phyloP scores from a whole-genome alignment of 345 rosid species.

The Lepidium aucheri region DNA sequence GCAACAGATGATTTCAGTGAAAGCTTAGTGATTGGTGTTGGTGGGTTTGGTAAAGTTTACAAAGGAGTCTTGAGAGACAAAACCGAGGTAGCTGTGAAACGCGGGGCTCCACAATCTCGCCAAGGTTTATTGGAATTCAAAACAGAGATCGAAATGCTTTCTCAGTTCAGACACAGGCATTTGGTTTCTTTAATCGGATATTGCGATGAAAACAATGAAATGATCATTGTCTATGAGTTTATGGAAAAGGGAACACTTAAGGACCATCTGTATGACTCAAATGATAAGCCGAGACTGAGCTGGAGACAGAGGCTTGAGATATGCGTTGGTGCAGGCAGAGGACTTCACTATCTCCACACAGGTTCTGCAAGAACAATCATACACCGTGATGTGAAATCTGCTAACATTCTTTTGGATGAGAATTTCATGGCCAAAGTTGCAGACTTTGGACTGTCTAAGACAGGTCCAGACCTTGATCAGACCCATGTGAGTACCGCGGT shows the following conservation, averaged over 20 bases:
- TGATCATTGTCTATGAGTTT: slow-evolving; percentile 68
- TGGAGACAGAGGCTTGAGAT: slow-evolving; percentile 63
- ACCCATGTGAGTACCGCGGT: slow-evolving; percentile 74
- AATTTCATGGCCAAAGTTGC: slow-evolving; percentile 69
- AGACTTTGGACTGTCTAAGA: slow-evolving; percentile 62
- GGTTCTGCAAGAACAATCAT: slow-evolving; percentile 54
- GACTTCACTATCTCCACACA: slow-evolving; percentile 72
- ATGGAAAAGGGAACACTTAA: slow-evolving; percentile 68
- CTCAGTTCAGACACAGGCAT: slow-evolving; percentile 66
- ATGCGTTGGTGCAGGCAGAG: slow-evolving; percentile 63
- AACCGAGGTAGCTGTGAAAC: slow-evolving; percentile 57
- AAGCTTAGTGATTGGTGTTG: slow-evolving; percentile 48
- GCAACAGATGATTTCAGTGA: slow-evolving; percentile 50
- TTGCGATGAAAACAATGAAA: slow-evolving; percentile 50
- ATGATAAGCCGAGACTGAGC: slow-evolving; percentile 32
- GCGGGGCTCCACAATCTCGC: slow-evolving; percentile 43
- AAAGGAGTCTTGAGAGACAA: slow-evolving; percentile 47
- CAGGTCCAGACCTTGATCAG: slow-evolving; percentile 59
- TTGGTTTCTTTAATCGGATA: slow-evolving; percentile 61
- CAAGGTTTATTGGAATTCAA: slow-evolving; percentile 55
- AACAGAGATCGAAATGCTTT: slow-evolving; percentile 64
- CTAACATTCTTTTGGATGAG: slow-evolving; percentile 59
- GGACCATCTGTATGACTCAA: slow-evolving; percentile 43
- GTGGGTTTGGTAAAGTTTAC: slow-evolving; percentile 70
- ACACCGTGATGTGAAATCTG: slow-evolving; percentile 68